A percentile compares a stretch with the other conserved stretches of the same genome.
phyloP scores from a whole-genome alignment of 2,329 filamentous ascomycete genomes.

The Cladophialophora chaetospira region DNA sequence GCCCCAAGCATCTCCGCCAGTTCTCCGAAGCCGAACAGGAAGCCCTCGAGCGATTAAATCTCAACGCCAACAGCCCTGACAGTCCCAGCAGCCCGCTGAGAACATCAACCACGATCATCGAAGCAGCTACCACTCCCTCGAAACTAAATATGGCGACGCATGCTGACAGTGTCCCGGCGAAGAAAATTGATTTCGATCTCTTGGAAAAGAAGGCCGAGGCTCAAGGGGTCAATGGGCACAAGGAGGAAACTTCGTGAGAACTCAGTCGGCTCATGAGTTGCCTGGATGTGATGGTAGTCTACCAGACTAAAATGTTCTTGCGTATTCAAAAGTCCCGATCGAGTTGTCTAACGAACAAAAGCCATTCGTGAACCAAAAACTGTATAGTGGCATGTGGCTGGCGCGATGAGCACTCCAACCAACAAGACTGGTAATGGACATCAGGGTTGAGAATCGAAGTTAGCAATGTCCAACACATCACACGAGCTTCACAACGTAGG shows the following conservation, averaged over 20 bases:
- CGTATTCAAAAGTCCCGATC: not conserved
- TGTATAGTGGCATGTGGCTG: not conserved
- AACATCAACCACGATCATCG: conserved; percentile 24
- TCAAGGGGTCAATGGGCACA: conserved; percentile 21
- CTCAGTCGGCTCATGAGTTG: too few relatives aligned
- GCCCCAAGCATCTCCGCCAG: conserved; percentile 58
- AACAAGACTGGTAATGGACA: too few relatives aligned
- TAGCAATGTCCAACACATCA: too few relatives aligned
- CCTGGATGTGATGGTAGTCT: too few relatives aligned
- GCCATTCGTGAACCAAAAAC: not conserved
- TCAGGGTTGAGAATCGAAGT: too few relatives aligned
- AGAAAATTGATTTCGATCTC: conserved; percentile 41
- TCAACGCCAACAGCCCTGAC: conserved; percentile 19
- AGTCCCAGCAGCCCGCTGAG: conserved; percentile 27
- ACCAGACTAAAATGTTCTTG: not conserved
- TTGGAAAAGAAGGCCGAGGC: conserved; percentile 42
- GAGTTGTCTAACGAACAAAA: not conserved
- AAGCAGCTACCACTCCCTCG: conserved; percentile 27
- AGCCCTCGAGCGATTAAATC: conserved; percentile 45
- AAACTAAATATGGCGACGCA: conserved; percentile 35
- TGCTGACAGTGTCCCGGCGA: conserved; percentile 22
- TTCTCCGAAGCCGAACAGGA: conserved; percentile 48
- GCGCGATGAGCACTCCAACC: not conserved
- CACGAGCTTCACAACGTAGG: too few relatives aligned
- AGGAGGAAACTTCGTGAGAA: not conserved